Percentiles rank a stretch among this genome's conserved stretches.
Evolutionary conservation across 169 alveolate genomes (phyloP).

Genomic region (Plasmodium fragile): DNA sequence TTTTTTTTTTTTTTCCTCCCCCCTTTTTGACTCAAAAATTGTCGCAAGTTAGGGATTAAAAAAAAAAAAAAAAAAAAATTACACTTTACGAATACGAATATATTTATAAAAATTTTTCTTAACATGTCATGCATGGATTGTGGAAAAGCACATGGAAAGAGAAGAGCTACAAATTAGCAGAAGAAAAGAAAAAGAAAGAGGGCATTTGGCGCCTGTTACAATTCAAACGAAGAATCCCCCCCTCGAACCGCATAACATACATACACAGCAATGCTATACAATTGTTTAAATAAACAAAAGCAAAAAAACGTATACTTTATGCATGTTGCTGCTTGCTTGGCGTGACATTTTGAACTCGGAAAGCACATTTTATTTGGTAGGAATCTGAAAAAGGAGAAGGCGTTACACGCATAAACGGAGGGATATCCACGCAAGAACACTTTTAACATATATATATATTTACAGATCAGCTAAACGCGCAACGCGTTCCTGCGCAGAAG

Average conservation of each 20-base stretch:
- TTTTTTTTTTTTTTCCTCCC: background rate
- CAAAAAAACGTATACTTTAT: background rate
- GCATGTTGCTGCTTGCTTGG: background rate
- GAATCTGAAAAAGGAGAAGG: background rate
- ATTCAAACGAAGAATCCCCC: background rate
- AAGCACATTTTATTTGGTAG: background rate
- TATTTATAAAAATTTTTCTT: background rate
- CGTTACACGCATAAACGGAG: background rate
- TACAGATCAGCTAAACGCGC: background rate
- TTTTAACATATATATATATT: background rate
- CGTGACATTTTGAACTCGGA: background rate
- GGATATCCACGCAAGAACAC: background rate
- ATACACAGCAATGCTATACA: background rate
- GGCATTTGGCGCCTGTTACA: background rate
- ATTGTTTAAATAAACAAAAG: background rate
- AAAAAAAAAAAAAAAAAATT: slow-evolving; percentile 14
- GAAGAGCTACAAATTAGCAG: background rate
- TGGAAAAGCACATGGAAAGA: background rate
- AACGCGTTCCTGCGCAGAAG: background rate
- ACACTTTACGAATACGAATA: background rate
- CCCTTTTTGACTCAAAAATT: background rate
- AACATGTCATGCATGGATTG: background rate
- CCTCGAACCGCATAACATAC: background rate
- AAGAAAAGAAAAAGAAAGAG: background rate
- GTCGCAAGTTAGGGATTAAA: background rate